A percentile compares a stretch with the other conserved stretches of the same genome.
These are phyloP conservation scores for Cyphellophora attinorum DNA, from an alignment of 2,329 filamentous ascomycete genomes.

Conservation along the genomic window DNA sequence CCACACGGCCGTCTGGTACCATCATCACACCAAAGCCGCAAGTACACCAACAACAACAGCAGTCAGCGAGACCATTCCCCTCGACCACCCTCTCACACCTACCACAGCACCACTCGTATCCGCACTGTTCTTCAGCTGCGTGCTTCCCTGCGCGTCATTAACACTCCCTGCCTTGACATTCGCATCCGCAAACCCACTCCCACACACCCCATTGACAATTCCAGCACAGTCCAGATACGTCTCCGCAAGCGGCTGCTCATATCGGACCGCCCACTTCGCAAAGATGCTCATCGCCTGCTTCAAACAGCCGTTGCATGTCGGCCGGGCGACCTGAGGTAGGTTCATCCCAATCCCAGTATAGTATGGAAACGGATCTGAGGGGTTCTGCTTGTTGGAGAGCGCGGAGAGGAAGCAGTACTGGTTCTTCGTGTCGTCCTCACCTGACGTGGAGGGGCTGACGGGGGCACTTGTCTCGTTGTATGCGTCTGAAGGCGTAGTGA, in stretches of 20 bases:
- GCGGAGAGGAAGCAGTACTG: constrained; percentile 76
- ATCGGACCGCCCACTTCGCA: constrained; percentile 56
- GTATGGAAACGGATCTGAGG: constrained; percentile 72
- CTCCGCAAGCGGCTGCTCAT: constrained; percentile 53
- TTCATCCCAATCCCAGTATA: constrained; percentile 69
- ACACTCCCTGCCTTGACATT: constrained; percentile 25
- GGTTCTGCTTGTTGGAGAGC: constrained; percentile 62
- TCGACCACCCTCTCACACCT: no score
- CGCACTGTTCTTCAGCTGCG: no score
- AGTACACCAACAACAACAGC: no score
- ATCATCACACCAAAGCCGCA: no score
- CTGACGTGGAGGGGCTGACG: background rate
- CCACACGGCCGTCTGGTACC: no score
- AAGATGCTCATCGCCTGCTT: constrained; percentile 75
- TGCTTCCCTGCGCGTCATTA: no score
- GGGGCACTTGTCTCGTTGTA: background rate
- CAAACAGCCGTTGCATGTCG: constrained; percentile 68
- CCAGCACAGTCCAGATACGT: constrained; percentile 65
- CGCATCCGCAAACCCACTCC: constrained; percentile 43
- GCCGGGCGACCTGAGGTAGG: constrained; percentile 57
- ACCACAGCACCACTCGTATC: no score
- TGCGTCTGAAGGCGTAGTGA: constrained; percentile 43
- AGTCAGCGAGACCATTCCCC: no score
- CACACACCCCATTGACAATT: constrained; percentile 59
- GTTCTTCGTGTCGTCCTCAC: constrained; percentile 51